Evolutionary conservation across 768 basidiomycete genomes (phyloP).

Genomic region (Russula sp.): DNA sequence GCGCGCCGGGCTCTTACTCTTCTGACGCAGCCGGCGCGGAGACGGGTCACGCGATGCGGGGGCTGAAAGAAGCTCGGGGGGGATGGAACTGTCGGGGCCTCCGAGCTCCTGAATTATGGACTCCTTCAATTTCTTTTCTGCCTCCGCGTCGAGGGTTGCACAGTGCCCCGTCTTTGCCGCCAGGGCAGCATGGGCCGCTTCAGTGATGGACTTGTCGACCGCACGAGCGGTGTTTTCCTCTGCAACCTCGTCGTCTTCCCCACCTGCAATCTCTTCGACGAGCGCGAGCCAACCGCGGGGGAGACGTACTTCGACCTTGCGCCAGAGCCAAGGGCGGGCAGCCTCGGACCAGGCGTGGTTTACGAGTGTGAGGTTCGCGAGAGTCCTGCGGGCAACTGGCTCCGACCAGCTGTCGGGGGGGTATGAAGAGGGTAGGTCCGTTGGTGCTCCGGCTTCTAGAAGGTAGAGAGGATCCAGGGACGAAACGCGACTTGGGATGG

Average conservation of each 20-base stretch:
- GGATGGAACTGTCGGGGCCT: conserved; percentile 64
- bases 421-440: conserved; percentile 64
- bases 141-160: conserved; percentile 14
- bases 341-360: conserved; percentile 74
- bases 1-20: conserved; percentile 76
- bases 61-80: conserved; percentile 71
- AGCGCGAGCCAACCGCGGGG: conserved; percentile 82
- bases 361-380: conserved; percentile 69
- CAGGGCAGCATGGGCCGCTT: conserved; percentile 57
- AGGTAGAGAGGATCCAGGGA: conserved; percentile 67
- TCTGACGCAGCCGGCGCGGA: conserved; percentile 64
- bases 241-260: conserved; percentile 47
- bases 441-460: conserved; percentile 42
- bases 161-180: conserved; percentile 32
- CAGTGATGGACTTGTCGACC: conserved; percentile 62
- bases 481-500: conserved; percentile 46
- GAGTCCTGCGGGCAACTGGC: conserved; percentile 53
- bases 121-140: conserved; percentile 42
- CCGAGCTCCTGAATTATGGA: conserved; percentile 38
- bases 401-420: conserved; percentile 70
- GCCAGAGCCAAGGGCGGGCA: conserved; percentile 87
- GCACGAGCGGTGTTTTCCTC: conserved; percentile 54
- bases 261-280: conserved; percentile 72
- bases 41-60: conserved; percentile 79
- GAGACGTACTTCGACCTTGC: conserved; percentile 72